Conservation (phyloP, 306 rosid species). For the Lathyrus sativus region DNA sequence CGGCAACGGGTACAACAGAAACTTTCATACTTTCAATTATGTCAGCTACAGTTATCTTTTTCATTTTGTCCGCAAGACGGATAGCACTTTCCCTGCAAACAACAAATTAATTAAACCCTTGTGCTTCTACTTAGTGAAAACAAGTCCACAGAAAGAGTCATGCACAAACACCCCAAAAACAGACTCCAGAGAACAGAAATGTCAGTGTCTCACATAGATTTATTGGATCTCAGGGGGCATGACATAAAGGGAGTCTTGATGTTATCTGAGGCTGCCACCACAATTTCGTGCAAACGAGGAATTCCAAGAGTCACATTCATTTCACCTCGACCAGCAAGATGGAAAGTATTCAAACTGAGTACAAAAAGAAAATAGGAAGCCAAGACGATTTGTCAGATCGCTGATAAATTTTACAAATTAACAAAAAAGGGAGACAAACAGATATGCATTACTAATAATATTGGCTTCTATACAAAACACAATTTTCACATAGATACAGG, state of each 20-base stretch:
- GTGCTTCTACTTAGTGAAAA: background rate
- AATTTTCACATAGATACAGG: conserved; percentile 5
- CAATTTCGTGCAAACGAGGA: conserved; percentile 87
- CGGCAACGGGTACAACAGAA: conserved; percentile 57
- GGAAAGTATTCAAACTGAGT: conserved; percentile 87
- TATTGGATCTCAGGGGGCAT: conserved; percentile 70
- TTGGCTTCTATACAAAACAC: background rate
- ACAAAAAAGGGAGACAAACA: conserved; percentile 10
- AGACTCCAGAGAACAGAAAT: conserved; percentile 9
- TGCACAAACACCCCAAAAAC: background rate
- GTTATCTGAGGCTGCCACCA: conserved; percentile 73
- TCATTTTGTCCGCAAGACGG: conserved; percentile 67
- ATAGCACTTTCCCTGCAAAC: conserved; percentile 69
- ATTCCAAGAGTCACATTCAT: conserved; percentile 98
- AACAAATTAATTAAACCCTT: conserved; percentile 32
- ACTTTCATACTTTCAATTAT: conserved; percentile 70
- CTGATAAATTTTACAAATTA: conserved; percentile 6
- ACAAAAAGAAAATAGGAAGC: background rate
- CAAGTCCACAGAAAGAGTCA: conserved; percentile 8
- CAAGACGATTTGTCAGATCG: background rate
- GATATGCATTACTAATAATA: conserved; percentile 13
- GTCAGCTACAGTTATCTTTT: conserved; percentile 89
- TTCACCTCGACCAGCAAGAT: conserved; percentile 96
- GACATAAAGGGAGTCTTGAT: conserved; percentile 93
- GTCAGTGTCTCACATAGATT: conserved; percentile 63